Evolutionary conservation across 768 basidiomycete genomes (phyloP), one percentile per base, ranked within the genome.

Genomic region (Agaricus subrufescens): DNA sequence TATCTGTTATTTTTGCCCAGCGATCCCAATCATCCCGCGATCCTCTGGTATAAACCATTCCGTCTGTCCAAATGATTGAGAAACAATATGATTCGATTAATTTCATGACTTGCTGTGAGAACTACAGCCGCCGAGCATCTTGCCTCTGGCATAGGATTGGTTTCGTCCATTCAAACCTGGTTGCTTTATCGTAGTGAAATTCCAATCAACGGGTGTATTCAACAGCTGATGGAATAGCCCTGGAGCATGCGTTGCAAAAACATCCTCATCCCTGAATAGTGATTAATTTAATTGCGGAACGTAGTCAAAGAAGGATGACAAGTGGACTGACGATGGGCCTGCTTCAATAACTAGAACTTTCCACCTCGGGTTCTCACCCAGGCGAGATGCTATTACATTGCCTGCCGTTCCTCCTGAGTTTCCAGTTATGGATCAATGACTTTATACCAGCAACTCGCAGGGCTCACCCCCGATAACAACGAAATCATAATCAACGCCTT

Each of bases 21-120:
- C 67, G 63, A 57, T 74, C 65, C 46, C 62, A 72, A 46, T 73
- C 73, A 5, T 71, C 69, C 19, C 60, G 49, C 1, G 70, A 65
- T 27, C 72, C 72, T 6, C 71, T 68, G 10, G 71, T 70, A 46
- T 70, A 74, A 2, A 64, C 57, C 65, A 69, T 66, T 12, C 56
- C 58, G 54, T 69, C 66, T 69, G 37, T 11, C 34, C 34, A 7
- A 8, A 34, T 8, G 8, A 34, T 34, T 34, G 11, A 34, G 34
- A 7, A 11, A 34, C 29, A 19, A 34, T 34, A 34, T 6, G 5
- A 34, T 34, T 34, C 34, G 5, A 42, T 2, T 42, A 5, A 51
- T 25, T 25, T 12, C 12, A n/a, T 1, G 8, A 53, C 59, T 50
- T 25, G 57, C 59, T 60, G 40, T 57, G 47, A n/a, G 58, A 62